Evolutionary conservation across 345 rosid species (phyloP).

Genomic region (Arabidopsis arenosa): DNA sequence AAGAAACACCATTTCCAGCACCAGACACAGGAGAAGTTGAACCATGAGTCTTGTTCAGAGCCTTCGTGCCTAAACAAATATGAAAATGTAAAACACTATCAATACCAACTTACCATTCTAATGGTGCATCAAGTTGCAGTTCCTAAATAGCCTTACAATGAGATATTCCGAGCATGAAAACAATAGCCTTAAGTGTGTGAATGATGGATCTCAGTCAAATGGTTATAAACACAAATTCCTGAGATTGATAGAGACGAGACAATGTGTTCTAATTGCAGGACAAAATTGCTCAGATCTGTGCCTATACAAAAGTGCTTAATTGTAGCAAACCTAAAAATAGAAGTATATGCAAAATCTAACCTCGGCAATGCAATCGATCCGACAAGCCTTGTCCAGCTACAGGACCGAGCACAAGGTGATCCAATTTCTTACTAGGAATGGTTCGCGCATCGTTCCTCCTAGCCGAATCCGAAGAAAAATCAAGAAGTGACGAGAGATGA

Average conservation of each 20-base stretch:
- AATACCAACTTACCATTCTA: slow-evolving; percentile 9
- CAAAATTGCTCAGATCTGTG: not conserved
- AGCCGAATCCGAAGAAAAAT: slow-evolving; percentile 51
- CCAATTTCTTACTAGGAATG: slow-evolving; percentile 56
- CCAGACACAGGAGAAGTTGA: slow-evolving; percentile 42
- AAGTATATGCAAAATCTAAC: slow-evolving; percentile 44
- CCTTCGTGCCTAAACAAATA: slow-evolving; percentile 63
- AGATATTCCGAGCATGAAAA: not conserved
- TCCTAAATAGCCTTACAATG: not conserved
- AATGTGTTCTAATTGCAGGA: not conserved
- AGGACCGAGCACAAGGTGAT: slow-evolving; percentile 76
- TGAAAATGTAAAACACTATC: slow-evolving; percentile 6
- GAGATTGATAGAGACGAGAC: slow-evolving; percentile 13
- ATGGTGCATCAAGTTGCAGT: not conserved
- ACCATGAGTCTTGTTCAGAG: slow-evolving; percentile 66
- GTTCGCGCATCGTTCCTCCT: slow-evolving; percentile 37
- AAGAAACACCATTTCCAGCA: slow-evolving; percentile 53
- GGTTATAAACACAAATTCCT: not conserved
- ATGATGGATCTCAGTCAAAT: slow-evolving; percentile 8
- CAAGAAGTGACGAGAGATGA: slow-evolving; percentile 62
- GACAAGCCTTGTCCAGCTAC: slow-evolving; percentile 83
- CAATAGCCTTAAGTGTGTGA: slow-evolving; percentile 25
- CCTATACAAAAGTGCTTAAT: not conserved
- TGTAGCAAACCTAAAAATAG: slow-evolving; percentile 9
- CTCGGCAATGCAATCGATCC: slow-evolving; percentile 82